Base-by-base conservation (phyloP, 805 yeast species). In the Cyberlindnera mrakii region DNA sequence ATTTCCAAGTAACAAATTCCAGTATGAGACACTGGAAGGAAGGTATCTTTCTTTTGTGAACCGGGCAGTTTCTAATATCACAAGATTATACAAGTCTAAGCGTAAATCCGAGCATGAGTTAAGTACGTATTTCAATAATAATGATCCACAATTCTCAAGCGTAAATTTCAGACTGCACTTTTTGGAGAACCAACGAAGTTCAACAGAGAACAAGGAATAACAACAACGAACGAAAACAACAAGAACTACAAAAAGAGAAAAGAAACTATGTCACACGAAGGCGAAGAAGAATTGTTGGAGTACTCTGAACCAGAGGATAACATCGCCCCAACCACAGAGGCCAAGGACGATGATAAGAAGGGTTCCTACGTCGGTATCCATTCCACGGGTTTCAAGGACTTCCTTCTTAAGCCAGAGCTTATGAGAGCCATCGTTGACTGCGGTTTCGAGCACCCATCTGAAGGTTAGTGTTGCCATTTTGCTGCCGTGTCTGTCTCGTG, bases 401-500 rank as follows among this genome's bases (percentile, higher is more conserved):
- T 91, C 70, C 72, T 93, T 62, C 78, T 91, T 68, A 93, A 93
- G 73, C 97, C 98, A 29, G 99, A 93, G 72, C 77, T 91, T 56
- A 77, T 91, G 60, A 85, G 99, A 71, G 99, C 99, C 52, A 91
- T 91, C 64, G 95, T 90, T 55, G 99, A 91, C 71, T 89, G 97
- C 75, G 99, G 99, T 75, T 91, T 91, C 65, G 99, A 91, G 75
- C 99, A 91, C 74, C 99, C 99, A 53, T 88, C 96, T 53, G 99
- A 91, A 83, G 95, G 93, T 85, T 71, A 78, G 93, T 82, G 66
- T 38, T n/a, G 17, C 25, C 8, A 35, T 39, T 27, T 34, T 19
- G 17, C 17, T 30, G 15, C 8, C 16, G 6, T 41, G 43, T 39
- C 25, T 35, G 32, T 19, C 30, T 36, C 34, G 25, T 31, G 30